A percentile compares a stretch with the other conserved stretches of the same genome.
Conservation (phyloP, 148 eudicot genomes). For the Silene conica region DNA sequence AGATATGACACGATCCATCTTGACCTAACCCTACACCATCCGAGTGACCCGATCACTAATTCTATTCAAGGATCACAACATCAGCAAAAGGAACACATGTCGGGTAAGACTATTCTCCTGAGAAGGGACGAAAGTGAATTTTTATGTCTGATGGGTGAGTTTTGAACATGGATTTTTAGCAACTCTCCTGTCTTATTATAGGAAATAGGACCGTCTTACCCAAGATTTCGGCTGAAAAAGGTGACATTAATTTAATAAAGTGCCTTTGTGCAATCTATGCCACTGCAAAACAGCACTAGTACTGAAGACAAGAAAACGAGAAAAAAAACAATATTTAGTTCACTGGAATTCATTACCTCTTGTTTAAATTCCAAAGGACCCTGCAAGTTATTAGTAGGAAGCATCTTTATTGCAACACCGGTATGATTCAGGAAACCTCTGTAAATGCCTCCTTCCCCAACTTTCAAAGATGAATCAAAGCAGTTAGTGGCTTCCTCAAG, state of each 20-base stretch:
- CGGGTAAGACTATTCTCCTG: neutral
- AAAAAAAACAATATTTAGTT: neutral
- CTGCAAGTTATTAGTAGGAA: constrained; percentile 51
- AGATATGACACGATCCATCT: neutral
- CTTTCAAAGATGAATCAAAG: constrained; percentile 47
- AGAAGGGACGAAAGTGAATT: no score
- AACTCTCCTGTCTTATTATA: neutral
- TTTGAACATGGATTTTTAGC: neutral
- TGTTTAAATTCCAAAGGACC: constrained; percentile 59
- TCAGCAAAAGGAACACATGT: neutral
- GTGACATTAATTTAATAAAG: no score
- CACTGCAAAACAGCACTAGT: neutral
- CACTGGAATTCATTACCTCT: constrained; percentile 46
- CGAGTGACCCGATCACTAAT: neutral
- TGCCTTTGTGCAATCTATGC: neutral
- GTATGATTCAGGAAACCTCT: constrained; percentile 60
- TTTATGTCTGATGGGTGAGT: neutral
- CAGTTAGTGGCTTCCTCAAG: constrained; percentile 53
- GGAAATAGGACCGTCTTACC: neutral
- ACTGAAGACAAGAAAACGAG: neutral
- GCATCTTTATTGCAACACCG: constrained; percentile 69
- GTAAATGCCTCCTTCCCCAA: constrained; percentile 87
- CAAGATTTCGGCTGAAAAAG: no score
- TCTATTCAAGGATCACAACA: neutral
- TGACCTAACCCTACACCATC: neutral